These are phyloP conservation scores for Nakaseomyces delphensis DNA, from an alignment of 1,139 yeast species.

Conservation along the genomic window DNA sequence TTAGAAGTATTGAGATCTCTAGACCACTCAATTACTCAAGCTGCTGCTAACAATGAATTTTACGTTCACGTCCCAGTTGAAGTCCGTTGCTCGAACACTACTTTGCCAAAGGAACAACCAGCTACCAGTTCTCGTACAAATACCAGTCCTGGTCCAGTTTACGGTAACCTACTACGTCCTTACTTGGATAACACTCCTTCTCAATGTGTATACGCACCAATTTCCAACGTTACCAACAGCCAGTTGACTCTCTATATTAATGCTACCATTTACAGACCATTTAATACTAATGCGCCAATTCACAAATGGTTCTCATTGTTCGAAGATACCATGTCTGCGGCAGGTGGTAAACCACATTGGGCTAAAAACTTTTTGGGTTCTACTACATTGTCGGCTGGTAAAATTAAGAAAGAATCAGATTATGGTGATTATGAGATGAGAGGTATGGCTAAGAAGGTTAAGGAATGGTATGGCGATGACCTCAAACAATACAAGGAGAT, in stretches of 20 bases:
- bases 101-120: slow-evolving; percentile 38
- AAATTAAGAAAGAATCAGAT: slow-evolving; percentile 30
- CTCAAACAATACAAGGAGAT: slow-evolving; percentile 50
- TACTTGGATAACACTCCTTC: slow-evolving; percentile 69
- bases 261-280: slow-evolving; percentile 95
- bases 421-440: slow-evolving; percentile 64
- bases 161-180: slow-evolving; percentile 78
- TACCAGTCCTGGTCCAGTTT: slow-evolving; percentile 65
- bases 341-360: slow-evolving; percentile 97
- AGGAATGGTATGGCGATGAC: slow-evolving; percentile 75
- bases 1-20: slow-evolving; percentile 59
- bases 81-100: slow-evolving; percentile 85
- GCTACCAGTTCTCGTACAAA: slow-evolving; percentile 34
- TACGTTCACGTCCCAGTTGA: slow-evolving; percentile 95
- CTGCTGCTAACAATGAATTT: slow-evolving; percentile 51
- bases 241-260: slow-evolving; percentile 81
- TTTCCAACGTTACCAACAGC: slow-evolving; percentile 52
- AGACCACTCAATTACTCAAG: slow-evolving; percentile 51
- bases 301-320: slow-evolving; percentile 77
- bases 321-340: slow-evolving; percentile 65
- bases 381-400: slow-evolving; percentile 33
- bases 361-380: slow-evolving; percentile 92
- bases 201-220: slow-evolving; percentile 45
- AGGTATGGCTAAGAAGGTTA: slow-evolving; percentile 63
- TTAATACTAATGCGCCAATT: slow-evolving; percentile 62